Conservation (phyloP, 768 basidiomycete genomes). For the Collybia sp. region DNA sequence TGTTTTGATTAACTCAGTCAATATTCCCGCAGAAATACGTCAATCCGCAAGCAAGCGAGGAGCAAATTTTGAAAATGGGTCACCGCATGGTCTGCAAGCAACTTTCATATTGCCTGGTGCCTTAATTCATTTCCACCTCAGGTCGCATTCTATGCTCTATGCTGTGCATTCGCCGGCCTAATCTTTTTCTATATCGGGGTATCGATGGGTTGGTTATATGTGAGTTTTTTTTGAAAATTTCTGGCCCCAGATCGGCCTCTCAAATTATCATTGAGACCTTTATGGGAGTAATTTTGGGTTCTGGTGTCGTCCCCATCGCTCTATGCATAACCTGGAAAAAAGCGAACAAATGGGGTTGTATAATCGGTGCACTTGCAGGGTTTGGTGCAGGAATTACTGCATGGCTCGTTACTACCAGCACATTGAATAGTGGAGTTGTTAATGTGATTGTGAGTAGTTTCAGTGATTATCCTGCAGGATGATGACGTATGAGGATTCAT, state of each 20-base stretch:
- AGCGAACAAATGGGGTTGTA: slow-evolving; percentile 83
- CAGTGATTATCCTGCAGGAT: background rate
- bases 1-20: background rate
- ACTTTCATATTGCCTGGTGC: background rate
- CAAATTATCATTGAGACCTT: slow-evolving; percentile 48
- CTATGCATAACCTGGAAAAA: slow-evolving; percentile 81
- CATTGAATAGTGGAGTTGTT: slow-evolving; percentile 64
- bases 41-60: slow-evolving; percentile 76
- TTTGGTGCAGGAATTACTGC: slow-evolving; percentile 67
- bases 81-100: slow-evolving; percentile 51
- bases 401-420: slow-evolving; percentile 81
- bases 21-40: slow-evolving; percentile 54
- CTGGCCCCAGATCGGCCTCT: background rate
- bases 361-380: slow-evolving; percentile 67
- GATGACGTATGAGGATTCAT: background rate
- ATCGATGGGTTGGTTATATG: slow-evolving; percentile 92
- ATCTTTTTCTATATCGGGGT: slow-evolving; percentile 91
- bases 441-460: slow-evolving; percentile 52
- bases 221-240: slow-evolving; percentile 28
- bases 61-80: slow-evolving; percentile 63
- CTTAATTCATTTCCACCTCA: slow-evolving; percentile 14
- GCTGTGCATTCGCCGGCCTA: slow-evolving; percentile 79
- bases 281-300: slow-evolving; percentile 85
- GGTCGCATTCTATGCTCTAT: slow-evolving; percentile 66
- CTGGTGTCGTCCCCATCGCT: slow-evolving; percentile 84